These are phyloP conservation scores for Oropetium thomaeum DNA, from an alignment of 176 grass and related monocot species.

Conservation along the genomic window DNA sequence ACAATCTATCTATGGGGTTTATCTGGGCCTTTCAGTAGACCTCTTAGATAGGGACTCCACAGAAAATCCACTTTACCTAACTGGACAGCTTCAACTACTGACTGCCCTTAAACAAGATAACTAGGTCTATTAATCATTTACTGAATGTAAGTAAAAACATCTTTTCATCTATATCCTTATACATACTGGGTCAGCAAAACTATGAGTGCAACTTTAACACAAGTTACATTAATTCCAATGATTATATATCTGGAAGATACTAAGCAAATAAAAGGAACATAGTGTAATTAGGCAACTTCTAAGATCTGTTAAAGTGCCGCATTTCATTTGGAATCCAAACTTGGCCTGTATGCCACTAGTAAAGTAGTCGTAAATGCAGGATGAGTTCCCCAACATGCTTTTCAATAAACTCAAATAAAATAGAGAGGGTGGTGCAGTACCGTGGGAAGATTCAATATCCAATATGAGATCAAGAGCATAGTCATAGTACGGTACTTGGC, in stretches of 20 bases:
- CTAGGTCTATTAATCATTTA: not conserved
- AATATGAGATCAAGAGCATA: slow-evolving; percentile 89
- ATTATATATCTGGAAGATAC: not conserved
- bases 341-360: not conserved
- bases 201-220: not conserved
- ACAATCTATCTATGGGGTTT: too few species aligned
- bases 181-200: not conserved
- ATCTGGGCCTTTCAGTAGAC: too few species aligned
- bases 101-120: not conserved
- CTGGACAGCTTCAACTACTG: not conserved
- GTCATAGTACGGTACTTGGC: slow-evolving; percentile 80
- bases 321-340: not conserved
- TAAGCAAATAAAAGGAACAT: not conserved
- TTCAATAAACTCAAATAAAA: slow-evolving; percentile 22
- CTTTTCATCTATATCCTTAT: not conserved
- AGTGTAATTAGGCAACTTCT: not conserved
- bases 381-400: not conserved
- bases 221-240: not conserved
- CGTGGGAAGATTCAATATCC: slow-evolving; percentile 79
- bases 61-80: too few species aligned
- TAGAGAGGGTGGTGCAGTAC: slow-evolving; percentile 25
- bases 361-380: not conserved
- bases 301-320: not conserved
- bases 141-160: not conserved
- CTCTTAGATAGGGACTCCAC: too few species aligned